Base-by-base conservation (phyloP, 2,329 filamentous ascomycete species). In the Paecilomyces niveus region DNA sequence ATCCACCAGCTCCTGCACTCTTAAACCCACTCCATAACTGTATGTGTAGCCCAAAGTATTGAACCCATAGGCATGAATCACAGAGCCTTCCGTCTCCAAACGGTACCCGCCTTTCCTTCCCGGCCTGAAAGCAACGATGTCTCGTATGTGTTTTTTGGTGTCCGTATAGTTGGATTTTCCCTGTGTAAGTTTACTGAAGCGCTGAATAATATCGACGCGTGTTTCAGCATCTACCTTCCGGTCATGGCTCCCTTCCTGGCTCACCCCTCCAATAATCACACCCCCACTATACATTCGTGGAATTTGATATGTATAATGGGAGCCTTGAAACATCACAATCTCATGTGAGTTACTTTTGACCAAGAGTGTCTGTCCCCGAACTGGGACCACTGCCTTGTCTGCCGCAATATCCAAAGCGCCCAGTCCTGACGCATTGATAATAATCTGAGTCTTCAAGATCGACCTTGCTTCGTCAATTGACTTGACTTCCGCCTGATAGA, bases 231-330 rank as follows among this genome's bases (percentile, higher is more conserved):
- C 61, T 2, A 64, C 61, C 0, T 26, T 45, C 13, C 56, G 53
- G 24, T 62, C 58, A 9, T 31, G 11, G 31, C 53, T 62, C 6
- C 61, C 61, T 18, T 58, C 53, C 55, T 67, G 63, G 9, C 56
- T 59, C 1, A 63, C 59, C 9, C 64, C 64, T 1, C 63, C 63
- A 5, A 66, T 55, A n/a, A 66, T 63, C 1, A 58, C 63, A 29
- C 64, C 63, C 1, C 59, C 58, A 13, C 60, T 59, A 35, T 58
- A 59, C 62, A 64, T 62, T 26, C 65, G 59, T 4, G 64, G 64
- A 49, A 67, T 63, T 4, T 62, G 58, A 58, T 67, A 67, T 4
- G 65, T 61, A 54, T 66, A 67, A 6, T 66, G 58, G 7, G 63
- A 61, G 8, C 65, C 64, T 51, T 63, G 63, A n/a, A 49, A 45